Conservation (phyloP, 371 early-diverging fungal species). For the Mortierella sp. region DNA sequence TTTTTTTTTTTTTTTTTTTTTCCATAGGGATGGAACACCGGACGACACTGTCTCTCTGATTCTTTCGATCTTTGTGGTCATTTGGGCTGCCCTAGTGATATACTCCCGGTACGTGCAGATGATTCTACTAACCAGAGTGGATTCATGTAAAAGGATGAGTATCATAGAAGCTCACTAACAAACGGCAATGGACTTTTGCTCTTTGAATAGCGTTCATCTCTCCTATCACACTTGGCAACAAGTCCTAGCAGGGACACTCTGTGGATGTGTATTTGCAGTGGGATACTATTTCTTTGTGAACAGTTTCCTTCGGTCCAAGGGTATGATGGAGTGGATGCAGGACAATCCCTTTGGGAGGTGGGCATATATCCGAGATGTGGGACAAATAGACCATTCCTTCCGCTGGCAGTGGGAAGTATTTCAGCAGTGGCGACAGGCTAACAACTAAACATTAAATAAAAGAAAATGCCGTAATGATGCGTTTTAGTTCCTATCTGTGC, state of each 20-base stretch:
- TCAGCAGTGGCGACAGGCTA: slow-evolving; percentile 46
- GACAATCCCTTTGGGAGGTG: slow-evolving; percentile 50
- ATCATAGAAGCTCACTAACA: neutral
- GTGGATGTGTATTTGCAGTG: slow-evolving; percentile 69
- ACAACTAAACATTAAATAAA: too few species aligned
- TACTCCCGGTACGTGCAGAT: slow-evolving; percentile 49
- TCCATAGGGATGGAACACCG: slow-evolving; percentile 17
- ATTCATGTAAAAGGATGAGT: too few species aligned
- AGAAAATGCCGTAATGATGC: too few species aligned
- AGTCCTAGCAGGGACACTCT: slow-evolving; percentile 73
- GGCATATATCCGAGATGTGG: slow-evolving; percentile 69
- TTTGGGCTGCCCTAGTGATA: slow-evolving; percentile 37
- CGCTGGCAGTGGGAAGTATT: slow-evolving; percentile 70
- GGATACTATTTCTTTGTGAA: slow-evolving; percentile 69
- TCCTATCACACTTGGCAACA: slow-evolving; percentile 84
- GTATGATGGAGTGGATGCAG: slow-evolving; percentile 58
- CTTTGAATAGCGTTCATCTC: slow-evolving; percentile 73
- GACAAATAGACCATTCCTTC: slow-evolving; percentile 64
- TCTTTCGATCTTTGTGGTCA: slow-evolving; percentile 18
- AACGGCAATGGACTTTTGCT: neutral
- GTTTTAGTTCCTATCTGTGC: too few species aligned
- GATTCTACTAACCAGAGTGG: too few species aligned
- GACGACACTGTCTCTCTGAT: slow-evolving; percentile 24
- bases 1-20: neutral
- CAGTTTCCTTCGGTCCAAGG: slow-evolving; percentile 51